Base-by-base conservation (phyloP, 2,329 filamentous ascomycete genomes). In the Apiospora pterosperma region DNA sequence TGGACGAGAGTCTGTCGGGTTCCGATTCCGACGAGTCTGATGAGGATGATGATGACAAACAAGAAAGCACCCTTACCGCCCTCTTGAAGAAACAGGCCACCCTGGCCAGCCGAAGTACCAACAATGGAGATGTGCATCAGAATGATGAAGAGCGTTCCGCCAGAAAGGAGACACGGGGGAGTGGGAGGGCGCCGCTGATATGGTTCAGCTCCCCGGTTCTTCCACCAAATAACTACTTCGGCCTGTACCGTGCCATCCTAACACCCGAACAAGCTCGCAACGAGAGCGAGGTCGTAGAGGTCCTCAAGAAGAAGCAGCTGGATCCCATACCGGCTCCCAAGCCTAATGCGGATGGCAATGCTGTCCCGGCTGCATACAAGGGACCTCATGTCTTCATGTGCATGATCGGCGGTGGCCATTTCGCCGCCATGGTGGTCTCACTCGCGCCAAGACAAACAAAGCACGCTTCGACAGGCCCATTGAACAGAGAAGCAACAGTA, bases 391-490 rank as follows among this genome's bases (percentile, higher is more conserved):
- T 97, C 61, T 98, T 99, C 75, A 85, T 99, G 59, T 98, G 94
- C 78, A 99, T 99, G 96, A 97, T 99, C 61, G 96, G 96, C 28
- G 96, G 96, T 66, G 96, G 96, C 0, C 96, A 99, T 76, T 99
- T 99, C 74, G 96, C 96, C 0, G 96, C 92, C 61, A 98, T 98
- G 94, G 84, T 98, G 12, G 92, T 99, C 12, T 93, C 93, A 0
- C 84, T 98, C 4, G 88, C 92, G 0, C 94, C 96, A 0, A 92
- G 93, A 67, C 82, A 91, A 62, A 86, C 88, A 41, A 95, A 92
- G 74, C 87, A 88, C 62, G 82, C 83, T 3, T 81, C 86, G 14
- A 80, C 84, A 19, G 91, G 91, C 0, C 84, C 90, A 1, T 86
- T 97, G 74, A 93, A 96, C 69, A 86, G 92, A 62, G 92, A 97